phyloP scores from a whole-genome alignment of 306 rosid species.

The Adenanthera pavonina region DNA sequence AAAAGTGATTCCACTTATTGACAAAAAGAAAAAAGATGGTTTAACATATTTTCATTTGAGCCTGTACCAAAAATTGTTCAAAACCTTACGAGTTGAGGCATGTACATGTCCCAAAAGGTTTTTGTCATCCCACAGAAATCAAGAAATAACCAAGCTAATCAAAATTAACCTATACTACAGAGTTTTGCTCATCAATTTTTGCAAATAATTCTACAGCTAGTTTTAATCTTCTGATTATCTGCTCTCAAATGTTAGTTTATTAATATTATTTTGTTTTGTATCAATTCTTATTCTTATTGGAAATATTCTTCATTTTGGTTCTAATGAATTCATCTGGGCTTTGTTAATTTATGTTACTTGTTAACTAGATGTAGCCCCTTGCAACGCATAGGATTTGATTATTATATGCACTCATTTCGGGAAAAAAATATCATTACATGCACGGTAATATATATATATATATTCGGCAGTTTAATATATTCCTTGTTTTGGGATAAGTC shows the following conservation, averaged over 20 bases:
- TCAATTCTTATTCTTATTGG: background rate
- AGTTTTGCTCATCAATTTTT: background rate
- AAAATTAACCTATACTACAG: too few species aligned
- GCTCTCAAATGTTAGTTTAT: background rate
- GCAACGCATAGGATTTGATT: too few species aligned
- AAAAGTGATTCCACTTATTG: background rate
- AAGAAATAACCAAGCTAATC: too few species aligned
- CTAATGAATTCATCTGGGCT: background rate
- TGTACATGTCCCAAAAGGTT: background rate
- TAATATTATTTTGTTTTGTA: background rate
- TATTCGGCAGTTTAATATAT: conserved; percentile 20
- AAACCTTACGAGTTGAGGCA: background rate
- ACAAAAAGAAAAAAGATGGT: background rate
- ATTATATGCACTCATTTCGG: too few species aligned
- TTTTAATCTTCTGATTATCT: background rate
- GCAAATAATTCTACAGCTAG: background rate
- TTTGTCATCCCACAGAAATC: background rate
- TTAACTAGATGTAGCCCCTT: too few species aligned
- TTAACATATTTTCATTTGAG: background rate
- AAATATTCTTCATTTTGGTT: background rate
- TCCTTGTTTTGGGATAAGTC: conserved; percentile 13
- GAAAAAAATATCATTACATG: too few species aligned
- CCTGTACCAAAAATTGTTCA: background rate
- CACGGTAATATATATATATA: too few species aligned
- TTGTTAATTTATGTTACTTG: background rate